phyloP scores from a whole-genome alignment of 805 yeast species.

The Pichia kluyveri region DNA sequence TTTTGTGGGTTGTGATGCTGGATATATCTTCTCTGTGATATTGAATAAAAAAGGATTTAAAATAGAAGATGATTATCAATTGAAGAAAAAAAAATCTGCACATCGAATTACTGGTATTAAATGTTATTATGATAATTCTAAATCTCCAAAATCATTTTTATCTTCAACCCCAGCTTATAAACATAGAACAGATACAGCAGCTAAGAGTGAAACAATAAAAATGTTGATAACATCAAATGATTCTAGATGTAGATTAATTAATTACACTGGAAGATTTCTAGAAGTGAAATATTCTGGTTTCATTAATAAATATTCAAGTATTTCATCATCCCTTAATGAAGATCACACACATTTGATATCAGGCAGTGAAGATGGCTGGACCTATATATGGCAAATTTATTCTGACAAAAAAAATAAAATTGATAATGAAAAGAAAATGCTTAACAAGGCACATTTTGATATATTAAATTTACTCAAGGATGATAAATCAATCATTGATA shows the following conservation, averaged over 20 bases:
- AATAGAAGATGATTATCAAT: conserved; percentile 33
- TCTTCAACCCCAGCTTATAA: background rate
- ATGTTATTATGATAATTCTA: conserved; percentile 26
- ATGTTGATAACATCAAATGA: conserved; percentile 72
- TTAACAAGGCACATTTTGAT: conserved; percentile 7
- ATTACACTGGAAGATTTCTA: conserved; percentile 42
- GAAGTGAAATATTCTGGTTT: conserved; percentile 68
- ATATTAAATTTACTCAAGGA: conserved; percentile 20
- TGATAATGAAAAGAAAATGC: conserved; percentile 15
- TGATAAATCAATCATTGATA: conserved; percentile 34
- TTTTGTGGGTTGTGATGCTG: conserved; percentile 73
- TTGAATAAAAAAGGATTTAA: conserved; percentile 39
- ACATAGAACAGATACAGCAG: conserved; percentile 8
- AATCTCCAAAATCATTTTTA: background rate
- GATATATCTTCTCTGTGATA: conserved; percentile 54
- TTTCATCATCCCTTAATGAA: conserved; percentile 55
- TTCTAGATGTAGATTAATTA: conserved; percentile 63
- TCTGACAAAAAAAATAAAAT: conserved; percentile 9
- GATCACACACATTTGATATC: conserved; percentile 51
- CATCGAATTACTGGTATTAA: conserved; percentile 74
- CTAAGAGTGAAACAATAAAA: conserved; percentile 13
- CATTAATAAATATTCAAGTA: conserved; percentile 61
- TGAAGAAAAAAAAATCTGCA: conserved; percentile 34
- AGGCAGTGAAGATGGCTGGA: conserved; percentile 85
- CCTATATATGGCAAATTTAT: conserved; percentile 59